Conservation (phyloP, 768 basidiomycete genomes). For the Amanita phalloides region DNA sequence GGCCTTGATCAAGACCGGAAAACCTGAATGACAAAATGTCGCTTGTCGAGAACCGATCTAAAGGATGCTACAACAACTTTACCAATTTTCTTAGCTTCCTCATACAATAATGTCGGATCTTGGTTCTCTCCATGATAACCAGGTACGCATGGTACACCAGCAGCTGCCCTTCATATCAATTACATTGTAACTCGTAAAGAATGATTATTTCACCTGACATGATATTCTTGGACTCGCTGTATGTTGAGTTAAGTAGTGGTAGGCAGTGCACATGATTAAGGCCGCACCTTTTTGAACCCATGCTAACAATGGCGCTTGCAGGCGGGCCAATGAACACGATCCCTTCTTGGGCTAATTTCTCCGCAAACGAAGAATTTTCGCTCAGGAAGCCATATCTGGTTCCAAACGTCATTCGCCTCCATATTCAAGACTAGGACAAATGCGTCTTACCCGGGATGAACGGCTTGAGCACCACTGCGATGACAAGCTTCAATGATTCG, state of each 20-base stretch:
- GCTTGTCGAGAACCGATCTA: background rate
- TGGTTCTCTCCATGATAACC: slow-evolving; percentile 88
- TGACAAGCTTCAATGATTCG: slow-evolving; percentile 81
- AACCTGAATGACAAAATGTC: slow-evolving; percentile 32
- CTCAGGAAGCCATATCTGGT: slow-evolving; percentile 81
- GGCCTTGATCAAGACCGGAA: slow-evolving; percentile 94
- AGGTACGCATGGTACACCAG: slow-evolving; percentile 88
- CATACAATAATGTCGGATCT: slow-evolving; percentile 55
- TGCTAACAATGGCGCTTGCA: slow-evolving; percentile 76
- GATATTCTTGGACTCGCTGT: slow-evolving; percentile 92
- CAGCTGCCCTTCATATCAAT: slow-evolving; percentile 34
- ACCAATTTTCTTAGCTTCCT: slow-evolving; percentile 68
- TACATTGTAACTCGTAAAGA: background rate
- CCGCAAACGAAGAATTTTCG: slow-evolving; percentile 80
- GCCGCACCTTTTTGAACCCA: slow-evolving; percentile 88
- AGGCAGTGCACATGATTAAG: background rate
- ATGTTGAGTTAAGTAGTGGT: background rate
- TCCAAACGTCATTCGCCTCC: background rate
- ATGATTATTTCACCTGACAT: slow-evolving; percentile 52
- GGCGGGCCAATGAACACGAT: slow-evolving; percentile 91
- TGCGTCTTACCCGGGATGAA: slow-evolving; percentile 75
- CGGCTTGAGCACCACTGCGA: slow-evolving; percentile 81
- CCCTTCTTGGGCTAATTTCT: slow-evolving; percentile 62
- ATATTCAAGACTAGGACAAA: background rate
- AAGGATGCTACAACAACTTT: background rate